Percentiles rank a stretch among this genome's conserved stretches.
phyloP scores from a whole-genome alignment of 2,329 filamentous ascomycete genomes.

The Dothidotthia symphoricarpi region DNA sequence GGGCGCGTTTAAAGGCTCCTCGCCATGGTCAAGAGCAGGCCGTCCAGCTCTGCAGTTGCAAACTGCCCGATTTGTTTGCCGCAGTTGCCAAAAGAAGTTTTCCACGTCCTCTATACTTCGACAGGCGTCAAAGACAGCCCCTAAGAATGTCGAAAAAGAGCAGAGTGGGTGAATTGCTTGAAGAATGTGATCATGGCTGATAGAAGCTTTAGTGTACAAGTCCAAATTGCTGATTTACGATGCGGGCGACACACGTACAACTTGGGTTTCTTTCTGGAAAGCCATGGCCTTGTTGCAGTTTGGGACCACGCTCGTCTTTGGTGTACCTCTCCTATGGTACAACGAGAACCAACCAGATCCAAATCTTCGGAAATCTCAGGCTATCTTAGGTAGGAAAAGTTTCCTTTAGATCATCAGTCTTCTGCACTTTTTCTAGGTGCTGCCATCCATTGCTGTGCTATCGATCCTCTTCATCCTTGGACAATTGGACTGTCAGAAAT shows the following conservation, averaged over 20 bases:
- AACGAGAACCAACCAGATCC: slow-evolving; percentile 37
- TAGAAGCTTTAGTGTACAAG: slow-evolving; percentile 20
- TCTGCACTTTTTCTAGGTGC: slow-evolving; percentile 1
- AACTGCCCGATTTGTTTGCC: slow-evolving; percentile 22
- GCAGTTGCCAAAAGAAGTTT: slow-evolving; percentile 33
- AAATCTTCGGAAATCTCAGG: slow-evolving; percentile 26
- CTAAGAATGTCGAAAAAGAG: slow-evolving; percentile 21
- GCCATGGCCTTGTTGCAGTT: slow-evolving; percentile 38
- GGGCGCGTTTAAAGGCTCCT: slow-evolving; percentile 19
- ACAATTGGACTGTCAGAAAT: too few species aligned
- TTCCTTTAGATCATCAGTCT: not conserved
- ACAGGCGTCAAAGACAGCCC: slow-evolving; percentile 14
- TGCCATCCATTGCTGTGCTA: not conserved
- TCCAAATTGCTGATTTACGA: slow-evolving; percentile 37
- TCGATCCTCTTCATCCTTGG: not conserved
- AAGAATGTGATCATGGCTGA: slow-evolving; percentile 2
- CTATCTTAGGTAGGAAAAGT: slow-evolving; percentile 28
- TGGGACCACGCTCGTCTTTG: slow-evolving; percentile 29
- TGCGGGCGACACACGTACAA: slow-evolving; percentile 38
- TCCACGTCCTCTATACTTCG: slow-evolving; percentile 27
- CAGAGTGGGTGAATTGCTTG: slow-evolving; percentile 16
- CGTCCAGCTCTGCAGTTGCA: slow-evolving; percentile 3
- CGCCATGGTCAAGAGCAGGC: slow-evolving; percentile 5
- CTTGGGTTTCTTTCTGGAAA: slow-evolving; percentile 41
- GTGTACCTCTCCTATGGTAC: slow-evolving; percentile 34